These are phyloP conservation scores for Paracamarosporium sp. DNA, from an alignment of 2,329 filamentous ascomycete species.

Conservation along the genomic window DNA sequence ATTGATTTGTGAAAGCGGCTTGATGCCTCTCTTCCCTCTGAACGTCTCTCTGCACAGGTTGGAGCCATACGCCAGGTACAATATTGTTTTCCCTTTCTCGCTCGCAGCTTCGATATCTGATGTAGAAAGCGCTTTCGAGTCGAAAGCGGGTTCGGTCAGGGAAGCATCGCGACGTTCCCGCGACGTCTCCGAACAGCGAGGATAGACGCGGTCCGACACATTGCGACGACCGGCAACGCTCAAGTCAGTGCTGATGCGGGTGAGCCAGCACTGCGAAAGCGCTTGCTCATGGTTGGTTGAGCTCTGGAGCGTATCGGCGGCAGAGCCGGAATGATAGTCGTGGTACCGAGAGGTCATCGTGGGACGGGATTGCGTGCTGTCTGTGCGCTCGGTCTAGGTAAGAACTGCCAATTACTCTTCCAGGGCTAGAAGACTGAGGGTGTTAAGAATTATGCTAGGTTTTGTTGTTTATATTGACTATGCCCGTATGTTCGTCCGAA, in stretches of 20 bases:
- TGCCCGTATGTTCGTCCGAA: constrained; percentile 7
- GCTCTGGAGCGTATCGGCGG: constrained; percentile 8
- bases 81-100: constrained; percentile 44
- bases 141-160: constrained; percentile 33
- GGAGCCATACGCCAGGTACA: constrained; percentile 78
- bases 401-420: background rate
- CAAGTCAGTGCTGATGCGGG: constrained; percentile 18
- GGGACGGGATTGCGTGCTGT: constrained; percentile 34
- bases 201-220: constrained; percentile 18
- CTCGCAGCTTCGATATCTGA: constrained; percentile 16
- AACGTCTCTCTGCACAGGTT: constrained; percentile 86
- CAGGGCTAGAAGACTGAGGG: background rate
- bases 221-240: constrained; percentile 12
- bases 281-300: constrained; percentile 10
- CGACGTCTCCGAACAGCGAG: constrained; percentile 26
- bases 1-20: constrained; percentile 79
- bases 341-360: constrained; percentile 28
- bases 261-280: constrained; percentile 12
- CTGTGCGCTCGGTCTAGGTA: constrained; percentile 17
- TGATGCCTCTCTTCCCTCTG: constrained; percentile 76
- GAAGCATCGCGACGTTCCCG: constrained; percentile 41
- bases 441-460: background rate
- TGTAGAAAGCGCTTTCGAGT: constrained; percentile 22
- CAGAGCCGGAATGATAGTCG: constrained; percentile 1
- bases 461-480: background rate